Evolutionary conservation across 768 basidiomycete species (phyloP).

Genomic region (Suillus tomentosus): DNA sequence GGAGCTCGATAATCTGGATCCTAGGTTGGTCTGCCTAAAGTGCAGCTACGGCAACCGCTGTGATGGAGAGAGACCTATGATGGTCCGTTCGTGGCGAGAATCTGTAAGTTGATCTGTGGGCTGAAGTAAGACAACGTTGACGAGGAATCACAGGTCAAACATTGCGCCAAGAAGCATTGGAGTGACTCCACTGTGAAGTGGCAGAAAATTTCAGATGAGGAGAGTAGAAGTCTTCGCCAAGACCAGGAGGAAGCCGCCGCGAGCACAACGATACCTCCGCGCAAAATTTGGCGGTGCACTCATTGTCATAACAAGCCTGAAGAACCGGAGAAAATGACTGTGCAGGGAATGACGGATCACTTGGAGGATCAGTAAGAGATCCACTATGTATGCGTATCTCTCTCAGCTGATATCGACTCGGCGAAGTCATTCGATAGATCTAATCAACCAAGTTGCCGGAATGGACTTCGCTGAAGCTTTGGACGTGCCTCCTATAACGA

Average conservation of each 20-base stretch:
- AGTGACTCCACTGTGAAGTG: neutral
- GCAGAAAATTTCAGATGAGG: slow-evolving; percentile 6
- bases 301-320: neutral
- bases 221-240: neutral
- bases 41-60: slow-evolving; percentile 9
- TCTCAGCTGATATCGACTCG: neutral
- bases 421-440: neutral
- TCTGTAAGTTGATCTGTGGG: slow-evolving; percentile 7
- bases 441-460: neutral
- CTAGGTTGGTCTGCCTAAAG: slow-evolving; percentile 14
- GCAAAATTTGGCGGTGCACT: slow-evolving; percentile 5
- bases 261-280: neutral
- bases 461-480: neutral
- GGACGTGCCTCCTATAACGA: neutral
- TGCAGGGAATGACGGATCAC: neutral
- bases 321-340: slow-evolving; percentile 6
- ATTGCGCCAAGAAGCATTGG: slow-evolving; percentile 2
- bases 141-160: neutral
- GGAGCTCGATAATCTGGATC: slow-evolving; percentile 12
- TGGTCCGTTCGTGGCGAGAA: slow-evolving; percentile 13
- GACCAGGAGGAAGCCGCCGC: neutral
- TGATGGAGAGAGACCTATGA: slow-evolving; percentile 13
- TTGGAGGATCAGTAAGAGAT: slow-evolving; percentile 1
- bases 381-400: neutral
- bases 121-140: neutral